These are phyloP conservation scores for Daldinia vernicosa DNA, from an alignment of 495 filamentous ascomycete genomes.

Conservation along the genomic window DNA sequence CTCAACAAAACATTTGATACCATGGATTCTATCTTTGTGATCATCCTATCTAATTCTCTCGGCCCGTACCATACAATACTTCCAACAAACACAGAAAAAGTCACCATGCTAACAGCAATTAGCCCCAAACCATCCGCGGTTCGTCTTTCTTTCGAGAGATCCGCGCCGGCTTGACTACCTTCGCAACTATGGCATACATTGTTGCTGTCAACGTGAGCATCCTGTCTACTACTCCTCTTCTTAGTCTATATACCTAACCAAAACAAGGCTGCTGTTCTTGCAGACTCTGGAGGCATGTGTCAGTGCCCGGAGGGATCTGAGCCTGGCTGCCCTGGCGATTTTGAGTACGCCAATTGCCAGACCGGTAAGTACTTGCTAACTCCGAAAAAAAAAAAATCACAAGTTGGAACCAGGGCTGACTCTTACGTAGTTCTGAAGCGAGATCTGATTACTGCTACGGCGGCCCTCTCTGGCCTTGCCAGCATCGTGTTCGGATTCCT, in stretches of 20 bases:
- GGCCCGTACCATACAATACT: not conserved
- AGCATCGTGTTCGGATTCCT: constrained; percentile 61
- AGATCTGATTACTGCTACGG: constrained; percentile 81
- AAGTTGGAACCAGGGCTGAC: constrained; percentile 26
- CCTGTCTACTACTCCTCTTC: not conserved
- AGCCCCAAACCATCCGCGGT: constrained; percentile 66
- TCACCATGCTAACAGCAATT: constrained; percentile 38
- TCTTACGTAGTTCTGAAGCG: constrained; percentile 65
- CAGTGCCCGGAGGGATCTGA: constrained; percentile 62
- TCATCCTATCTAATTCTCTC: not conserved
- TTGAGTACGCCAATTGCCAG: constrained; percentile 66
- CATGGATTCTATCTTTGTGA: constrained; percentile 8
- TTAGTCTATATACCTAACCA: constrained; percentile 51
- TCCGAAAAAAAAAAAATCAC: not conserved
- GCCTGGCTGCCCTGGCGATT: constrained; percentile 62
- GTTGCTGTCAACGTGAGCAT: constrained; percentile 65
- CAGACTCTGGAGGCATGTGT: constrained; percentile 73
- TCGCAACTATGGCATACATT: constrained; percentile 87
- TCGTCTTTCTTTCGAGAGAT: constrained; percentile 78
- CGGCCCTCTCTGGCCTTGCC: constrained; percentile 69
- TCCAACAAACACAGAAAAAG: not conserved
- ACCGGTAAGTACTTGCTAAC: constrained; percentile 40
- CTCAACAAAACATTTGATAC: not conserved
- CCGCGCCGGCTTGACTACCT: constrained; percentile 82
- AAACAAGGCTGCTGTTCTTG: constrained; percentile 61